Evolutionary conservation across 2,329 filamentous ascomycete genomes (phyloP), one percentile per base, ranked within the genome.

Genomic region (Cercospora sojina): DNA sequence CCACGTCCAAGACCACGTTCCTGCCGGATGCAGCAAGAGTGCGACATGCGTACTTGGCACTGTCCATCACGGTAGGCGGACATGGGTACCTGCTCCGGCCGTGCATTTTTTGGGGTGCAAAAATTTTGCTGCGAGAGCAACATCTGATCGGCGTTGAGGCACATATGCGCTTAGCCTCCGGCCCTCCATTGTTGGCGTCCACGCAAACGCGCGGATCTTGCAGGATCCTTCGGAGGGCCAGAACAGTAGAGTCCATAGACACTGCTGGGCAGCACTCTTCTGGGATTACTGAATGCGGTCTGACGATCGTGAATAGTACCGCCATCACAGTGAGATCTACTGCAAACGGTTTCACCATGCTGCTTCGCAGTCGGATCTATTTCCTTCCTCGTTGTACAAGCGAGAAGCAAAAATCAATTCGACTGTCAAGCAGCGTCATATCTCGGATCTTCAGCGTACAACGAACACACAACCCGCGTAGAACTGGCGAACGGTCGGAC

Each of bases 31-130:
- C 49, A 57, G 60, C 60, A 43, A 41, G 31, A 31, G 51, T 47
- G 51, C 60, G 60, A 32, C 32, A 25, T 63, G 51, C 51, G 20
- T 47, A 12, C 63, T 65, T 65, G 63, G 63, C 57, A 29, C 20
- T 55, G 57, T 65, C 63, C 63, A 65, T 65, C 63, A 65, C 29
- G 49, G 49, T 65, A 27, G 53, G 23, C 20, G 25, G 10, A 43
- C 59, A 62, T 18, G 53, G 62, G 29, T 43, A 57, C 27, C 29
- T 62, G n/a, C 27, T 35, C 23, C 47, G 29, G 31, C 41, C 31
- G 49, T 38, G 49, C 23, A 31, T 38, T 49, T 29, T 51, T 63
- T 47, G 60, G 35, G 43, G 41, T 35, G 56, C 25, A 60, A 65
- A 56, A 64, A 18, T 57, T 65, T 60, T 56, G 13, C 41, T 16